These are phyloP conservation scores for Blastomyces parvus DNA, from an alignment of 2,329 filamentous ascomycete genomes.

Conservation along the genomic window DNA sequence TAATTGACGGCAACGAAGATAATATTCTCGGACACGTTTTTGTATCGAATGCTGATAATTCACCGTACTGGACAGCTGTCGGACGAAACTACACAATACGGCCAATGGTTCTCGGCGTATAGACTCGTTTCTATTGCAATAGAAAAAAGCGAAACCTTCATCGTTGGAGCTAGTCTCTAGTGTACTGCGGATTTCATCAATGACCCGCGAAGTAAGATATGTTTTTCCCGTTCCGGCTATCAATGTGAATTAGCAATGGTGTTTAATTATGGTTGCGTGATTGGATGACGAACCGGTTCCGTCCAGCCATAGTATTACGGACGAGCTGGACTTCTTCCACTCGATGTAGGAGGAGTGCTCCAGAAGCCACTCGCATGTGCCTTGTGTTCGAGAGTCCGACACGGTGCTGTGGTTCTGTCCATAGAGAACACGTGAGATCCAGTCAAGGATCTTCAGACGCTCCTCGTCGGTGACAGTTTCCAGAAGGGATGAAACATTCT, in stretches of 20 bases:
- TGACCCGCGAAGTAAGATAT: constrained; percentile 19
- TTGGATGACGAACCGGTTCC: constrained; percentile 10
- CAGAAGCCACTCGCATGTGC: constrained; percentile 1
- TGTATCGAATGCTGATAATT: constrained; percentile 14
- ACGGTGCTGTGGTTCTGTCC: background rate
- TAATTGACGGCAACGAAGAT: background rate
- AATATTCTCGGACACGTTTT: constrained; percentile 3
- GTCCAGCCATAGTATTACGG: constrained; percentile 18
- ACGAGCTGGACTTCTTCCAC: constrained; percentile 16
- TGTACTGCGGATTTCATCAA: constrained; percentile 19
- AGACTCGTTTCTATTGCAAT: constrained; percentile 26
- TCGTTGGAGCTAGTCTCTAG: constrained; percentile 12
- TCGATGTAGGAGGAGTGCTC: constrained; percentile 10
- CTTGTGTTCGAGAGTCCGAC: background rate
- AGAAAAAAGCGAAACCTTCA: constrained; percentile 29
- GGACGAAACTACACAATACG: constrained; percentile 26
- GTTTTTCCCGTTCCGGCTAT: constrained; percentile 25
- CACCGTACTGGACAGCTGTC: constrained; percentile 23
- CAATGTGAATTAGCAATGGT: background rate
- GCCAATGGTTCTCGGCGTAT: constrained; percentile 21
- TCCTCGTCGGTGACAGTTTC: constrained; percentile 1
- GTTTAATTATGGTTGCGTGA: background rate
- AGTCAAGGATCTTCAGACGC: background rate
- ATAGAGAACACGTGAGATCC: background rate
- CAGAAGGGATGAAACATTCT: constrained; percentile 10